Evolutionary conservation across 2,329 filamentous ascomycete genomes (phyloP).

Genomic region (Clarireedia sp.): DNA sequence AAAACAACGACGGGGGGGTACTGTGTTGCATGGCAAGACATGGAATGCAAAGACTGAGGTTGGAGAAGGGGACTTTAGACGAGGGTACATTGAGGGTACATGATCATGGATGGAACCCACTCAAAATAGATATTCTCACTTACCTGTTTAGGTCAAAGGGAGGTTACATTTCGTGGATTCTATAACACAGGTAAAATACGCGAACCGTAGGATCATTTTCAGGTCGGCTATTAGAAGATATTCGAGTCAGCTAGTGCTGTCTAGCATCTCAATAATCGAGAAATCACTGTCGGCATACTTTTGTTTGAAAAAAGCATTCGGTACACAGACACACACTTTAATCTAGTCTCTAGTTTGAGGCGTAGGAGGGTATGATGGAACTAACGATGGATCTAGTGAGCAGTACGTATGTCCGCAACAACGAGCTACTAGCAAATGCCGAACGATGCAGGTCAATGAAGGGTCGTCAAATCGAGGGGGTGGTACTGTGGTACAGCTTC

Average conservation of each 20-base stretch:
- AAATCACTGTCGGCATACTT: background rate
- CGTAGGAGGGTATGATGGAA: background rate
- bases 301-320: background rate
- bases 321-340: background rate
- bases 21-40: constrained; percentile 3
- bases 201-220: background rate
- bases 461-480: background rate
- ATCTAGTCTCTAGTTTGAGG: background rate
- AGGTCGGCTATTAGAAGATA: constrained; percentile 5
- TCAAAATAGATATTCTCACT: constrained; percentile 1
- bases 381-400: background rate
- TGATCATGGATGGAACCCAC: background rate
- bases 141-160: background rate
- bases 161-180: background rate
- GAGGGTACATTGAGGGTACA: background rate
- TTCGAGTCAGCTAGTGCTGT: background rate
- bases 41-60: background rate
- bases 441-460: background rate
- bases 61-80: background rate
- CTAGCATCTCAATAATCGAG: background rate
- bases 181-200: background rate
- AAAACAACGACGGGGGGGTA: background rate
- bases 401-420: background rate
- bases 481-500: background rate
- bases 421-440: background rate